Percentiles rank a stretch among this genome's conserved stretches.
These are phyloP conservation scores for Coelastrella sp. DNA, from an alignment of 139 green algal genomes.

Conservation along the genomic window DNA sequence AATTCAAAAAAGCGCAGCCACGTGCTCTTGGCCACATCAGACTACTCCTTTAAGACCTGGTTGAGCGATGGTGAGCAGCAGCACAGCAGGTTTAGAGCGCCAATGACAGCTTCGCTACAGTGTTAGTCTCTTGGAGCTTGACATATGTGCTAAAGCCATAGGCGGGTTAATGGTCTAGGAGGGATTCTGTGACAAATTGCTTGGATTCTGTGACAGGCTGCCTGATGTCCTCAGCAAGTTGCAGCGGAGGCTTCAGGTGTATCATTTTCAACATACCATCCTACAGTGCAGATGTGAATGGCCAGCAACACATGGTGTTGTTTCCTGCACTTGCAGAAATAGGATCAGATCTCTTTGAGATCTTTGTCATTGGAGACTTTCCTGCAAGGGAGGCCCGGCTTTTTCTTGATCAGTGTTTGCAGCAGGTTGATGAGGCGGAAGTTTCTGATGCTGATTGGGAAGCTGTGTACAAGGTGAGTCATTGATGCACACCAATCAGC, in stretches of 20 bases:
- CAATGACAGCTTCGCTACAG: neutral
- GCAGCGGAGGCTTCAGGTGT: neutral
- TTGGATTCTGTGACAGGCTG: neutral
- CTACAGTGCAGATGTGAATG: too few species aligned
- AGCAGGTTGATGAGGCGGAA: neutral
- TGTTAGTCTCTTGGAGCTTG: neutral
- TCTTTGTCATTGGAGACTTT: conserved; percentile 4
- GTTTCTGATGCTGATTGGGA: neutral
- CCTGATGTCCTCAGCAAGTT: neutral
- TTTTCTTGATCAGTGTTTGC: conserved; percentile 5
- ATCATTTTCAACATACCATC: too few species aligned
- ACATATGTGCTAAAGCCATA: neutral
- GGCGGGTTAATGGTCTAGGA: neutral
- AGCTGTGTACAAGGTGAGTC: conserved; percentile 15
- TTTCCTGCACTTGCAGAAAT: neutral
- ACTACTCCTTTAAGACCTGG: neutral
- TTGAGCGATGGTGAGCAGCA: conserved; percentile 12
- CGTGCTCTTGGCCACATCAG: conserved; percentile 15
- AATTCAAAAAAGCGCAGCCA: neutral
- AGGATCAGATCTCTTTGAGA: neutral
- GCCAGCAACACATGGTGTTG: neutral
- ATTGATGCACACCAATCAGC: neutral
- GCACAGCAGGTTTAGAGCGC: neutral
- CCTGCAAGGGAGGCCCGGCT: neutral
- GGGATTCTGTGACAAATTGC: neutral